Conservation (phyloP, 495 filamentous ascomycete genomes). For the Talaromyces adpressus region DNA sequence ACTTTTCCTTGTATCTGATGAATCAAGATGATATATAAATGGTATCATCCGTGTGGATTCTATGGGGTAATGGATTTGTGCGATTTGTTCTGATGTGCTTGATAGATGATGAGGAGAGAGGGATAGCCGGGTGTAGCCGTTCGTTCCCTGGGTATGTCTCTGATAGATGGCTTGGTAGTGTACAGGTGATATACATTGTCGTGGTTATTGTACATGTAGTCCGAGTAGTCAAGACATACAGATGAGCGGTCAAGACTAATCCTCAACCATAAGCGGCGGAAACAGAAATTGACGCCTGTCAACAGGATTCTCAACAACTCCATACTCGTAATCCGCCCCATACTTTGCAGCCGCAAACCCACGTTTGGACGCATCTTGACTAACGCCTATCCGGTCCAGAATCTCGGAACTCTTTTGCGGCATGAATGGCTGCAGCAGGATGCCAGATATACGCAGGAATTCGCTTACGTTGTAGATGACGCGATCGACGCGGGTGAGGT, state of each 20-base stretch:
- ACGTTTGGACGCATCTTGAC: conserved; percentile 32
- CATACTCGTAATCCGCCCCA: conserved; percentile 64
- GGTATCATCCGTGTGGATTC: conserved; percentile 3
- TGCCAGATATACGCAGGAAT: conserved; percentile 70
- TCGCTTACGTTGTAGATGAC: conserved; percentile 68
- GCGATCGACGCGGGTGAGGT: conserved; percentile 34
- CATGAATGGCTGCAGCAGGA: conserved; percentile 87
- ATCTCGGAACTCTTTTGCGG: conserved; percentile 68
- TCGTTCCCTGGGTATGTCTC: neutral
- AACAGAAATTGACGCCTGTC: conserved; percentile 46
- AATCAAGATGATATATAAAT: neutral
- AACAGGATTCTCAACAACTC: conserved; percentile 38
- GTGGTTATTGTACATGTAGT: neutral
- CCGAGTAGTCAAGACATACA: neutral
- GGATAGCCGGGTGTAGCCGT: neutral
- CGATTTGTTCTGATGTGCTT: neutral
- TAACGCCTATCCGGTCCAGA: conserved; percentile 71
- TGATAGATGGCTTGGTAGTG: neutral
- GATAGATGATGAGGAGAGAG: neutral
- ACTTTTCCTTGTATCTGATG: neutral
- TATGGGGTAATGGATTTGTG: conserved; percentile 6
- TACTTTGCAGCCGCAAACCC: conserved; percentile 49
- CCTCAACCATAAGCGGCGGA: conserved; percentile 45
- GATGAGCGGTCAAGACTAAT: conserved; percentile 15
- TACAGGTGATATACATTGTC: conserved; percentile 2